Base-by-base conservation (phyloP, 176 grass and related monocot species). In the Hsuehochloa calcarea region DNA sequence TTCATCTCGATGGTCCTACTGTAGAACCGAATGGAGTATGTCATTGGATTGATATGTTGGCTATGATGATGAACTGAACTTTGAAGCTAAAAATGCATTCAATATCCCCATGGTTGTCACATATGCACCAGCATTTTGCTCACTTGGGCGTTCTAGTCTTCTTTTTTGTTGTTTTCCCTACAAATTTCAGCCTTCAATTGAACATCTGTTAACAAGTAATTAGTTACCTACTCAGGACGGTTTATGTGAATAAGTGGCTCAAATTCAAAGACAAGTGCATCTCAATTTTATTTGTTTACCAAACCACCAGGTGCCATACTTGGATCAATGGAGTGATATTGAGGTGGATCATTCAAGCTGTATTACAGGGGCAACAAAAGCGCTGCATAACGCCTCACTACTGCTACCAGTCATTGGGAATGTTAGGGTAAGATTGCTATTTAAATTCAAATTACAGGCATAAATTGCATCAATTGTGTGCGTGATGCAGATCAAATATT, bases 371-470 rank as follows among this genome's bases (percentile, higher is more conserved):
- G 70, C 69, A 83, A 92, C 90, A 64, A 74, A 85, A 79, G 93
- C 91, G 10, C 70, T 98, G 68, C 88, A 92, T 55, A 88, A 98
- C 38, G 84, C 83, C 72, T 92, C 93, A 14, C 65, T 94, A 17
- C 75, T 90, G 15, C 78, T 98, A 65, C 96, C 96, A 29, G 72
- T 94, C 39, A 60, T 15, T 80, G 85, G 74, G 12, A 90, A 90
- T 75, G 74, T 94, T 58, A 86, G 81, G 88, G 96, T 98, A 79
- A 78, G 67, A 31, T 25, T 85, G 44, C 49, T 13, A 46, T 77
- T 35, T 29, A 59, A 25, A 37, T 58, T 62, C 17, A 80, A 3
- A 13, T 59, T 66, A 13, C 5, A 10, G 19, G 25, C 58, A 55
- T 60, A 13, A 67, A 52, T 69, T 72, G 9, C 3, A 65, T 79